A percentile compares a stretch with the other conserved stretches of the same genome.
Conservation (phyloP, 768 basidiomycete genomes). For the Xerocomus potaroensis region DNA sequence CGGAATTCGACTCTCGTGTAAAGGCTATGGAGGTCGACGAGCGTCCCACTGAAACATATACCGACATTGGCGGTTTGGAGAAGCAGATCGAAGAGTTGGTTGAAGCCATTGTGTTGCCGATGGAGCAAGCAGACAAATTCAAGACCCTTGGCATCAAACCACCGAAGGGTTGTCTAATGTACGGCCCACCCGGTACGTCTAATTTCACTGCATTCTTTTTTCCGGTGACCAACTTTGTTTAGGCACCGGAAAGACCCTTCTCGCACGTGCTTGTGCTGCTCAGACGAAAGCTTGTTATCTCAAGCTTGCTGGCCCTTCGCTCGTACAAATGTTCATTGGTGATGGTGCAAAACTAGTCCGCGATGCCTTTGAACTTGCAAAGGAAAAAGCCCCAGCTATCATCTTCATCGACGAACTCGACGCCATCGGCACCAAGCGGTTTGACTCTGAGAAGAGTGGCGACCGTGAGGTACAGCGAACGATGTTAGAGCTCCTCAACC, state of each 20-base stretch:
- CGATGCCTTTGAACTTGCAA: slow-evolving; percentile 96
- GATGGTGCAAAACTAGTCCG: slow-evolving; percentile 99
- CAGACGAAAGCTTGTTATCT: slow-evolving; percentile 98
- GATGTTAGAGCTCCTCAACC: slow-evolving; percentile 99
- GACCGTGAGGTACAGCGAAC: slow-evolving; percentile 99
- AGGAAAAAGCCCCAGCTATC: slow-evolving; percentile 98
- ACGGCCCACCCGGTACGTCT: slow-evolving; percentile 85
- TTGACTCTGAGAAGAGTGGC: slow-evolving; percentile 98
- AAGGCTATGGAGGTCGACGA: slow-evolving; percentile 99
- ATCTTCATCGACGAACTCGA: slow-evolving; percentile 99
- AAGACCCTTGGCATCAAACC: slow-evolving; percentile 97
- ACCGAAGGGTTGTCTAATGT: slow-evolving; percentile 98
- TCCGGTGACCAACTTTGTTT: slow-evolving; percentile 1
- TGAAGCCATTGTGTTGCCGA: slow-evolving; percentile 96
- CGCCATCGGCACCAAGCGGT: slow-evolving; percentile 98
- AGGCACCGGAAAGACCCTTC: slow-evolving; percentile 96
- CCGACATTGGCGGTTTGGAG: slow-evolving; percentile 96
- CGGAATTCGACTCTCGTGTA: slow-evolving; percentile 96
- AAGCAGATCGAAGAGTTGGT: slow-evolving; percentile 99
- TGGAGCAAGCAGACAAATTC: slow-evolving; percentile 98
- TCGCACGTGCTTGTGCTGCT: slow-evolving; percentile 96
- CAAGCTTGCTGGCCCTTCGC: slow-evolving; percentile 94
- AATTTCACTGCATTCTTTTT: not conserved
- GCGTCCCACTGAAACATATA: slow-evolving; percentile 94
- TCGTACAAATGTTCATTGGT: slow-evolving; percentile 99